Evolutionary conservation across 2,329 filamentous ascomycete species (phyloP), one percentile per base, ranked within the genome.

Genomic region (Clarireedia hainanense): DNA sequence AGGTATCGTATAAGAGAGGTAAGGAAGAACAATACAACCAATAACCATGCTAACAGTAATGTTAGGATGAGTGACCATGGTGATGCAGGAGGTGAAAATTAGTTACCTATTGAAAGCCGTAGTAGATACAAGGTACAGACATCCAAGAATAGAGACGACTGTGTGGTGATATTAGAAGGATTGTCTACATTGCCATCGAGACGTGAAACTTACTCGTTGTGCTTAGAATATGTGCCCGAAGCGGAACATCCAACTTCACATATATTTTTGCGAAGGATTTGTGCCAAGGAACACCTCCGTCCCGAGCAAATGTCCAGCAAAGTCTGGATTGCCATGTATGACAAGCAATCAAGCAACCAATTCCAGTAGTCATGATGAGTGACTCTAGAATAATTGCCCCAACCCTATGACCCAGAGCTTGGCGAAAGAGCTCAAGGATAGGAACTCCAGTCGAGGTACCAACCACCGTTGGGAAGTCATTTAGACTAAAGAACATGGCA

Each of bases 261-360:
- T 57, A 26, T 7, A 59, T 39, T 17, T 43, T 53, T 9, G 50
- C 43, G 10, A 56, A 30, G 17, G 36, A 56, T 6, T 4, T 47
- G 6, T 51, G 48, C 4, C 47, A 40, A 26, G 55, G 55, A n/a
- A 48, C 15, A 40, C 55, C 55, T n/a, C 50, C 50, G 45, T 56
- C 55, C 27, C 55, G 50, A 48, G 55, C 49, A 47, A 56, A 56
- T 2, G 55, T 46, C 55, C 55, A 56, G 17, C 52, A 57, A 20
- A 58, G 53, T 4, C 56, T 30, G 3, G 50, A 59, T 43, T 48
- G 43, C 36, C 47, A 55, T 10, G 52, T 55, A 17, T 57, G 45
- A 6, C 52, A 47, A 47, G 52, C 47, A 42, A 43, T 17, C 2
- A 48, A 50, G 24, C 50, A 53, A 37, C 55, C 47, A 15, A 56